phyloP scores from a whole-genome alignment of 345 rosid species.

The Dipteronia sinensis region DNA sequence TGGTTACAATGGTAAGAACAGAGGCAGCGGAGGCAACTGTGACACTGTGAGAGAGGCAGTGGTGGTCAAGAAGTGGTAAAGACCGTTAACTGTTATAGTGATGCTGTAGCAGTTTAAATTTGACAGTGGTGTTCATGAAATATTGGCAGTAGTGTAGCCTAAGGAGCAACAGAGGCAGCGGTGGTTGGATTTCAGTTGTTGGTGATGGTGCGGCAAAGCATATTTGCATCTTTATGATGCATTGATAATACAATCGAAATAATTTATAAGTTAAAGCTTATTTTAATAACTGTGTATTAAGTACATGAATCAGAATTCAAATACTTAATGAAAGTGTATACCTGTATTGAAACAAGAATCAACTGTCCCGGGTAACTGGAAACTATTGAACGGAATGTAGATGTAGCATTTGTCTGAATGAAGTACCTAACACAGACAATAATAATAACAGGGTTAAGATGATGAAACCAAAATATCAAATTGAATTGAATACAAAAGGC shows the following conservation, averaged over 20 bases:
- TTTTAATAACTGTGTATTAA: neutral
- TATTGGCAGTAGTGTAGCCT: neutral
- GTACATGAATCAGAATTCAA: neutral
- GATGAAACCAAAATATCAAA: neutral
- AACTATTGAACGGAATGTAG: constrained; percentile 58
- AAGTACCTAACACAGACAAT: constrained; percentile 43
- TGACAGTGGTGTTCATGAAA: neutral
- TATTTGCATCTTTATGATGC: constrained; percentile 3
- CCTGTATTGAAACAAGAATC: constrained; percentile 60
- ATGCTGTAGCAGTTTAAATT: neutral
- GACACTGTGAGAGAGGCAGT: neutral
- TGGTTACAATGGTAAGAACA: neutral
- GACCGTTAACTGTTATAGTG: neutral
- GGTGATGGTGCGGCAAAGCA: neutral
- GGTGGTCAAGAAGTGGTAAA: neutral
- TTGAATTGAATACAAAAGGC: neutral
- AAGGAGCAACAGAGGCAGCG: neutral
- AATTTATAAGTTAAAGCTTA: neutral
- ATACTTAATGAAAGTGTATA: too few species aligned
- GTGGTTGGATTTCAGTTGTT: neutral
- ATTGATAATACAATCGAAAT: neutral
- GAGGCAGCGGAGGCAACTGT: neutral
- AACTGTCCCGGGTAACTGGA: constrained; percentile 61
- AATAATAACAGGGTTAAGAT: constrained; percentile 14
- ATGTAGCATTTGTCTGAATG: constrained; percentile 64